These are phyloP conservation scores for Fusarium sp. DNA, from an alignment of 2,329 filamentous ascomycete genomes.

Conservation along the genomic window DNA sequence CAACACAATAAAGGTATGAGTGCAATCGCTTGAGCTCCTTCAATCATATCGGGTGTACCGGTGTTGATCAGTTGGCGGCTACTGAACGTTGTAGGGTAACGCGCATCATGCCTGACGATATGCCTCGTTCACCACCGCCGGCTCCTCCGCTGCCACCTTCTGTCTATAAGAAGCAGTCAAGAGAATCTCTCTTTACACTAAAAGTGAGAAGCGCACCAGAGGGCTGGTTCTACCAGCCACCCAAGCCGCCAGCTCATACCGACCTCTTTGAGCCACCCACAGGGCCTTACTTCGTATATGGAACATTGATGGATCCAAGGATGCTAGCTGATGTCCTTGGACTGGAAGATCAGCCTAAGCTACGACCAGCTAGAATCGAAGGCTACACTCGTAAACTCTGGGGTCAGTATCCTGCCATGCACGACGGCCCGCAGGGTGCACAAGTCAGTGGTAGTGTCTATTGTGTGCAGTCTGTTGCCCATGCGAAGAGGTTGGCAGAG, in stretches of 20 bases:
- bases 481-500: slow-evolving; percentile 4
- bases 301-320: slow-evolving; percentile 7
- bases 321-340: slow-evolving; percentile 4
- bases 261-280: background rate
- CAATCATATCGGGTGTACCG: background rate
- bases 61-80: background rate
- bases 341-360: background rate
- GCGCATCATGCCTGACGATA: background rate
- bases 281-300: slow-evolving; percentile 18
- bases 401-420: slow-evolving; percentile 11
- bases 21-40: accelerated
- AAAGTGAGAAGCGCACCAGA: background rate
- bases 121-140: background rate
- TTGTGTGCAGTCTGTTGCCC: background rate
- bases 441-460: background rate
- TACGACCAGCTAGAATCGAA: background rate
- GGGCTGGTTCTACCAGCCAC: background rate
- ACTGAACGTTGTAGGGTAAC: background rate
- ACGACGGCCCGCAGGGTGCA: background rate
- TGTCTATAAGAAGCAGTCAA: accelerated
- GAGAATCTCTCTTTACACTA: accelerated
- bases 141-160: background rate
- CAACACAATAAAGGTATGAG: background rate
- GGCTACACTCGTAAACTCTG: slow-evolving; percentile 11
- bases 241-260: accelerated